Base-by-base conservation (phyloP, 441 rosid species). In the Dalechampia spathulata region DNA sequence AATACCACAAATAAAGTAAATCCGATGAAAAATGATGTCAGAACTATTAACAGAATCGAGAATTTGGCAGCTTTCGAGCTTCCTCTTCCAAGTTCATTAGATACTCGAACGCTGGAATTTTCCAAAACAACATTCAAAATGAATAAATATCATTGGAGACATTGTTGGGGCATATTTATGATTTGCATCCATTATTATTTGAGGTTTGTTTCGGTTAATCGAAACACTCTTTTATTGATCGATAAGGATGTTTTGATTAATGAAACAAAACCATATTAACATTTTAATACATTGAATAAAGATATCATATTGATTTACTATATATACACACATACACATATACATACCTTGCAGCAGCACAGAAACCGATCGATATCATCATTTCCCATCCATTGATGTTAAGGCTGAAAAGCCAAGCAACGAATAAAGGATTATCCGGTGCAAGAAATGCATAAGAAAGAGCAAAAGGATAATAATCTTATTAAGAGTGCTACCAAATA, bases 331-430 rank as follows among this genome's bases (percentile, higher is more conserved):
- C 4, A 3, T 30, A 8, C 5, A 30, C 4, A 16, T 13, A 26
- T 26, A 14, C 3, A 36, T 57, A 82, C 97, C 93, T 78, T 36
- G 84, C 81, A 50, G 93, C 91, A 58, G 83, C 90, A 49, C 79
- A 71, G 78, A 90, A 90, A 6, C 93, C 97, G 16, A 90, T 72
- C 1, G 90, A 76, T 57, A 90, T 72, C 95, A 84, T 86, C 89
- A 85, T 77, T 46, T 83, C 95, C 73, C 82, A 67, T 28, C 86
- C 89, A 59, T 63, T 85, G 67, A 86, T 78, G 71, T 73, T 85
- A 53, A 87, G 60, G 73, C 96, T 87, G 77, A 45, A 55, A 43
- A 61, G 4, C 25, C 43, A 3, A 38, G 52, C 28, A 27, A 30
- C 34, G 34, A 30, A 30, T 3, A 30, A 30, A 30, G 34, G 4